Base-by-base conservation (phyloP, 306 rosid genomes). In the Cucumis sativus region DNA sequence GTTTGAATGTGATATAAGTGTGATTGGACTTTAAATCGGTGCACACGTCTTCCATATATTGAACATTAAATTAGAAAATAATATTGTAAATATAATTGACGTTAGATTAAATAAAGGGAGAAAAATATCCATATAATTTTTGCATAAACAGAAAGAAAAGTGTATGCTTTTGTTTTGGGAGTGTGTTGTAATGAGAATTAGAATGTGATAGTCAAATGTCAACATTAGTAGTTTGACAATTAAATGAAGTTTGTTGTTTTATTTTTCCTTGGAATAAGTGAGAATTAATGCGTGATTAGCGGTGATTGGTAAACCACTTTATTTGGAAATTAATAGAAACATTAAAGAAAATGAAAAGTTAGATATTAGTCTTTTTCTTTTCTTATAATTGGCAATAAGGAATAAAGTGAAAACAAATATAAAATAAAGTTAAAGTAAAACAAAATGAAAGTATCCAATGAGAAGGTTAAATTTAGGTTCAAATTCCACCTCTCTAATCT, bases 281-380 rank as follows among this genome's bases (percentile, higher is more conserved):
- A 68, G 37, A 68, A 20, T 68, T 67, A 18, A 12, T 1, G 54
- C 76, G 76, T 70, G 76, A 70, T 70, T 70, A 70, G 59, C 76
- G 75, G 75, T 63, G 15, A 30, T 63, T 63, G 69, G 43, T 63
- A 63, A 30, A 10, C 69, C 69, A 63, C 69, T 63, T 63, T 63
- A 33, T 63, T 15, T 20, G 52, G 11, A 43, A 68, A 68, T 40
- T 41, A 64, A 65, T 65, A 65, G 23, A 65, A 13, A 17, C 23
- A 64, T 64, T 33, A 41, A 69, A 70, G 8, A 47, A 69, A 43
- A 69, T 23, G 58, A 12, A 43, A 67, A 5, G 25, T 67, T 67
- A 2, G 70, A 37, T 64, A 35, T 64, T 13, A 13, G 47, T 18
- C 25, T n/a, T 8, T 66, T 66, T 66, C 52, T 43, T 68, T 33